phyloP scores from a whole-genome alignment of 1,284 basidiomycete genomes.

The Marasmius tenuissimus region DNA sequence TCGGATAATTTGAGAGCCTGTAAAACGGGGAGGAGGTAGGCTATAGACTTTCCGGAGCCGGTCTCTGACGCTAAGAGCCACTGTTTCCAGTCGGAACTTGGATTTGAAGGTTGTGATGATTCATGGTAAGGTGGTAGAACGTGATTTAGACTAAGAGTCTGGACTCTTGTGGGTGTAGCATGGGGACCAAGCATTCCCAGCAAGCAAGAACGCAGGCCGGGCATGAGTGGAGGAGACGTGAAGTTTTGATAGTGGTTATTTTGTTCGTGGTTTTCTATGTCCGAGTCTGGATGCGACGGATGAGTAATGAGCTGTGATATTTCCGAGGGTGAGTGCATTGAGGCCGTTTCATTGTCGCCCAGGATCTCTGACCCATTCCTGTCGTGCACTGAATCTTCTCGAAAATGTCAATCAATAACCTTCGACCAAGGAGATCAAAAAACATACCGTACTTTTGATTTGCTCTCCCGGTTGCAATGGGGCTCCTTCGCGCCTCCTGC shows the following conservation, averaged over 20 bases:
- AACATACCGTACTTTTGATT: conserved; percentile 2
- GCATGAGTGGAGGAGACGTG: conserved; percentile 65
- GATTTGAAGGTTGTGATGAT: conserved; percentile 8
- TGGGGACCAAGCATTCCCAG: conserved; percentile 52
- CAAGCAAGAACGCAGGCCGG: conserved; percentile 58
- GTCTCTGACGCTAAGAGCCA: conserved; percentile 84
- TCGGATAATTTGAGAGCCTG: conserved; percentile 74
- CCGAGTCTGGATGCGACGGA: neutral
- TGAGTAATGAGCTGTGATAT: neutral
- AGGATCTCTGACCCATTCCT: neutral
- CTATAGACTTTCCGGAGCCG: conserved; percentile 88
- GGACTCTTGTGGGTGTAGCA: conserved; percentile 70
- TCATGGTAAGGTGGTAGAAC: conserved; percentile 38
- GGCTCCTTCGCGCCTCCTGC: neutral
- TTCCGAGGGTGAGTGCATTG: neutral
- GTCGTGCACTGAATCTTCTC: neutral
- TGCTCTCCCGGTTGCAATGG: neutral
- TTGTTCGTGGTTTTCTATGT: neutral
- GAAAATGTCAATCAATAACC: neutral
- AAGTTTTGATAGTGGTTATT: conserved; percentile 31
- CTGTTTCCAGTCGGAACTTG: conserved; percentile 41
- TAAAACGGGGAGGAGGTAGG: conserved; percentile 82
- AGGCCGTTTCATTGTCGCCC: neutral
- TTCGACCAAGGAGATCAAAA: neutral
- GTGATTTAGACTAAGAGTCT: conserved; percentile 66